Conservation (phyloP, 345 rosid species). For the Arabis alpina region DNA sequence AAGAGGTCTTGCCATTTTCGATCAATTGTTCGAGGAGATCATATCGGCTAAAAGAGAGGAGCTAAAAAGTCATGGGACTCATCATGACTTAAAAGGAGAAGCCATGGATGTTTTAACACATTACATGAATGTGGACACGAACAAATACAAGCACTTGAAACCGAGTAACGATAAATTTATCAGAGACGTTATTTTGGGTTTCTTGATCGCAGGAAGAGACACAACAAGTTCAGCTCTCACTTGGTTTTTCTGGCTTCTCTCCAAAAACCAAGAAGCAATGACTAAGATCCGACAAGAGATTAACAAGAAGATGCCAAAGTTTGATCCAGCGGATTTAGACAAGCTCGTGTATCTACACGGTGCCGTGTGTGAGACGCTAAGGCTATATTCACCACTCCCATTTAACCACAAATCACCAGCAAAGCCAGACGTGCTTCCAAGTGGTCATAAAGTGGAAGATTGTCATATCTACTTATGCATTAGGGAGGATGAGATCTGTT, state of each 20-base stretch:
- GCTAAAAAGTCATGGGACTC: background rate
- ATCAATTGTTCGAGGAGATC: constrained; percentile 11
- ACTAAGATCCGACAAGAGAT: constrained; percentile 51
- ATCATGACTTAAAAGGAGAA: constrained; percentile 11
- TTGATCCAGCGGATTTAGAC: constrained; percentile 1
- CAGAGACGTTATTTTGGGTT: constrained; percentile 49
- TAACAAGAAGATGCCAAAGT: constrained; percentile 3
- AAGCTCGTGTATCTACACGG: constrained; percentile 44
- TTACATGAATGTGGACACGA: constrained; percentile 32
- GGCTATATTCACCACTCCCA: constrained; percentile 49
- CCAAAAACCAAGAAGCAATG: constrained; percentile 43
- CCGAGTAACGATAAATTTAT: constrained; percentile 42
- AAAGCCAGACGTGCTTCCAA: constrained; percentile 44
- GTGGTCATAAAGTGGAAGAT: constrained; percentile 47
- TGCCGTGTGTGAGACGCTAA: constrained; percentile 42
- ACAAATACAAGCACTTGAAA: background rate
- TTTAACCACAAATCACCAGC: constrained; percentile 35
- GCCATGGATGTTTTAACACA: constrained; percentile 45
- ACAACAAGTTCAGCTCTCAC: constrained; percentile 37
- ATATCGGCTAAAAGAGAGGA: constrained; percentile 42
- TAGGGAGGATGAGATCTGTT: constrained; percentile 40
- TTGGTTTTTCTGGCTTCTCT: constrained; percentile 57
- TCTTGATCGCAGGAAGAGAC: constrained; percentile 54
- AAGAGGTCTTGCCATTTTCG: constrained; percentile 18
- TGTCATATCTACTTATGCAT: constrained; percentile 26